Conservation (phyloP, 352 stramenopile genomes). For the Globisporangium cystogenes region DNA sequence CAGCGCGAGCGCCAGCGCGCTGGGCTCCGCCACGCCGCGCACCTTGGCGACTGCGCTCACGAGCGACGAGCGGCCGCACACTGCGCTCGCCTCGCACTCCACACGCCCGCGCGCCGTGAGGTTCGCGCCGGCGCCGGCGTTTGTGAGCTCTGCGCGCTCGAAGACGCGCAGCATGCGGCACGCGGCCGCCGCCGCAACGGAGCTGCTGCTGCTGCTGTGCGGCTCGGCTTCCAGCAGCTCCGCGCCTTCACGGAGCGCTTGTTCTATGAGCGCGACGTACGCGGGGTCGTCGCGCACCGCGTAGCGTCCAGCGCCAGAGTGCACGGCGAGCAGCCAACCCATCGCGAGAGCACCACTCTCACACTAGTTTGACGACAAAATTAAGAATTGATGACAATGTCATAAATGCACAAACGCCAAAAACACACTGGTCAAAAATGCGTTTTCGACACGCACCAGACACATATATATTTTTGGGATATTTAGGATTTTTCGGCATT, state of each 20-base stretch:
- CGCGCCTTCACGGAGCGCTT: conserved; percentile 20
- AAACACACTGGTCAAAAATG: no score
- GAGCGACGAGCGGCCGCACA: conserved; percentile 28
- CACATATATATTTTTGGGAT: no score
- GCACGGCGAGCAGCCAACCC: conserved; percentile 58
- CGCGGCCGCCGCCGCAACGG: conserved; percentile 21
- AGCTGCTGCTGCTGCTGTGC: not conserved
- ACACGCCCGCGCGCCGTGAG: conserved; percentile 38
- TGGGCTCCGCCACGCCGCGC: conserved; percentile 40
- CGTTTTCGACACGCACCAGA: no score
- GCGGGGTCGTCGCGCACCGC: conserved; percentile 22
- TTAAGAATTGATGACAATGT: no score
- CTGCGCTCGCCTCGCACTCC: conserved; percentile 54
- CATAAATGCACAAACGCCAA: no score
- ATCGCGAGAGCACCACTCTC: no score
- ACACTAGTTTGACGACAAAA: no score
- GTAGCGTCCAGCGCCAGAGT: conserved; percentile 52
- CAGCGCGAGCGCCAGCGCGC: conserved; percentile 33
- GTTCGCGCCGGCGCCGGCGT: conserved; percentile 53
- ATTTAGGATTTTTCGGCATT: no score
- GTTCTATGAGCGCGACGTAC: conserved; percentile 36
- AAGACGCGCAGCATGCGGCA: conserved; percentile 32
- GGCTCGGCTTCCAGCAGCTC: conserved; percentile 1
- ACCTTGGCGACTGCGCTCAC: conserved; percentile 43
- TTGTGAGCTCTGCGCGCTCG: conserved; percentile 45